Evolutionary conservation across 192 early-diverging fungal species (phyloP), one percentile per base, ranked within the genome.

Genomic region (Pilaira anomala): DNA sequence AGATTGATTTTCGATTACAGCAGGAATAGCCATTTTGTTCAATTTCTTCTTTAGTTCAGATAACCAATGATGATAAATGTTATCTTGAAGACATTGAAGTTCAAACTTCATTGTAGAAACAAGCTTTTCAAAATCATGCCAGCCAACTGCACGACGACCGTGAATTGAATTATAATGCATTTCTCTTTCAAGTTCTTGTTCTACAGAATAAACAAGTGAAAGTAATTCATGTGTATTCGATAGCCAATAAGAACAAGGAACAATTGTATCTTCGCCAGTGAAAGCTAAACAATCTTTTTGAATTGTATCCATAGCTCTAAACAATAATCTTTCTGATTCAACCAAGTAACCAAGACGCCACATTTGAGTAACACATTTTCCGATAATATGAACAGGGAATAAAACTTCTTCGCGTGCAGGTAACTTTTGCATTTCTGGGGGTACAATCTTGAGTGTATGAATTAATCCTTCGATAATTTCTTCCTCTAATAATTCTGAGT

Each of bases 61-160:
- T 83, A 97, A 91, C 94, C 93, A 96, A 30, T 91, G 93, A 77
- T 94, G 93, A 85, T 94, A 98, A 62, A 98, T 96, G 63, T 96
- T 93, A 41, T 91, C 87, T 48, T 98, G 82, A 21, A 98, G 73
- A 68, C 91, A 86, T 76, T 99, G 91, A n/a, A 98, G 78, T 60
- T 97, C 94, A 73, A 83, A 88, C 68, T 92, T 90, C 59, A 94
- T 85, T 30, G 93, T 91, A 56, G 88, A 87, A 42, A 96, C 86
- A 3, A 89, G 77, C 48, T 89, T 88, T 75, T 94, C 93, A 63
- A 82, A 82, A 58, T 93, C 88, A 54, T 74, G 75, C 81, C 83
- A 88, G 55, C 80, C 80, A 53, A 80, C 68, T 4, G 80, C 68
- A 4, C 71, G 59, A 44, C 78, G 74, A 64, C 80, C 76, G 52